Base-by-base conservation (phyloP, 106 monocot species). In the Dendrobium officinale region DNA sequence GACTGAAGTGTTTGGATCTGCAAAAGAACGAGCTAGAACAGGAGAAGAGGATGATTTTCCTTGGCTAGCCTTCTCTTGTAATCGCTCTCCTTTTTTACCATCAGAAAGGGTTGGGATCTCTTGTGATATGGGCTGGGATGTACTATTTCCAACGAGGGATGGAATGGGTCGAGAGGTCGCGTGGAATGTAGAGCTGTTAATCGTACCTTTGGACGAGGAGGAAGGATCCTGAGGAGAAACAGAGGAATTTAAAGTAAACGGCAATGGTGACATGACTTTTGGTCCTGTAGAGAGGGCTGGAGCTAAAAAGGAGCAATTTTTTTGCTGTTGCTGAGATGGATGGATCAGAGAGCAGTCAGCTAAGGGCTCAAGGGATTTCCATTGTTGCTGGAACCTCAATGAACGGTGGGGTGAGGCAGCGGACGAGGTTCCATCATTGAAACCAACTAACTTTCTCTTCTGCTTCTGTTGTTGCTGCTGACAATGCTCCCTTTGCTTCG, bases 351-450 rank as follows among this genome's bases (percentile, higher is more conserved):
- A 16, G 18, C 42, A 42, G 42, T 73, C 73, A 37, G 42, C 42
- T 11, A 68, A 31, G 5, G 17, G 44, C 13, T 80, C 44, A 75
- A 31, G 27, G 13, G 55, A 77, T 77, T 51, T 48, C 77, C 77
- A 77, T 77, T 77, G 77, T 13, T 77, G n/a, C 20, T 55, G 77
- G 42, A 51, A 77, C 26, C 13, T 55, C 5, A 47, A 13, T 7
- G 51, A 48, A 54, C 55, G n/a, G 51, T 26, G 77, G 15, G 47
- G 42, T 13, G 70, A 70, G 15, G 31, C 15, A 70, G 33, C 2
- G 70, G 73, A 33, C 4, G 70, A 73, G 73, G 73, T 73, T 42
- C 73, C 73, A 41, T 73, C 73, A 27, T 73, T 43, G 20, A 17
- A 73, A 11, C 73, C 42, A 17, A 48, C 24, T 13, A 20, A 47